phyloP scores from a whole-genome alignment of 495 filamentous ascomycete species.

The Cudoniella acicularis region DNA sequence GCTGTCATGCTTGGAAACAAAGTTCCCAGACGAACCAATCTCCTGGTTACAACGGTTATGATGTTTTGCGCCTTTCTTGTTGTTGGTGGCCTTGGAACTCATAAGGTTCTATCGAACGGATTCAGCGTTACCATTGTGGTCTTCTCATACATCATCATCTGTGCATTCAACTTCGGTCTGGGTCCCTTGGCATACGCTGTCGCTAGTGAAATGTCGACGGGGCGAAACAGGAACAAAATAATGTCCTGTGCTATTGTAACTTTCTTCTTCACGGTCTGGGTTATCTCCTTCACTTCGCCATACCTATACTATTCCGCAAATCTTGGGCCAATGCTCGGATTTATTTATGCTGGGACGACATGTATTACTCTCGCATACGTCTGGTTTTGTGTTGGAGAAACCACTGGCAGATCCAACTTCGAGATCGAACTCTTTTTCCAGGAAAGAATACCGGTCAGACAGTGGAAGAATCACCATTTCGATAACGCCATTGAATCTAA shows the following conservation, averaged over 20 bases:
- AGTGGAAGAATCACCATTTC: conserved; percentile 16
- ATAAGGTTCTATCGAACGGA: conserved; percentile 5
- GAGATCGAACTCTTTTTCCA: conserved; percentile 34
- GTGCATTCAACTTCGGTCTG: conserved; percentile 34
- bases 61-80: conserved; percentile 32
- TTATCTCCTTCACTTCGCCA: conserved; percentile 33
- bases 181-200: conserved; percentile 34
- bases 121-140: conserved; percentile 28
- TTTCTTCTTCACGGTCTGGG: conserved; percentile 35
- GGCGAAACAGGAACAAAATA: conserved; percentile 38
- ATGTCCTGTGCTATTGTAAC: conserved; percentile 29
- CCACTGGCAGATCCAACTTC: conserved; percentile 26
- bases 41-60: conserved; percentile 27
- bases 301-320: conserved; percentile 36
- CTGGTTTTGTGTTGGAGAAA: conserved; percentile 41
- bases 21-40: conserved; percentile 29
- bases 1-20: conserved; percentile 33
- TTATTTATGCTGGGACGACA: conserved; percentile 34
- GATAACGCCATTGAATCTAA: too few species aligned
- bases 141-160: conserved; percentile 32
- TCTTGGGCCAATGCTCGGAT: conserved; percentile 37
- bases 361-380: conserved; percentile 31
- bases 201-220: conserved; percentile 34
- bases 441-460: conserved; percentile 6
- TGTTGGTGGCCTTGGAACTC: conserved; percentile 33